Percentiles rank a stretch among this genome's conserved stretches.
These are phyloP conservation scores for Conringia planisiliqua DNA, from an alignment of 345 rosid species.

Conservation along the genomic window DNA sequence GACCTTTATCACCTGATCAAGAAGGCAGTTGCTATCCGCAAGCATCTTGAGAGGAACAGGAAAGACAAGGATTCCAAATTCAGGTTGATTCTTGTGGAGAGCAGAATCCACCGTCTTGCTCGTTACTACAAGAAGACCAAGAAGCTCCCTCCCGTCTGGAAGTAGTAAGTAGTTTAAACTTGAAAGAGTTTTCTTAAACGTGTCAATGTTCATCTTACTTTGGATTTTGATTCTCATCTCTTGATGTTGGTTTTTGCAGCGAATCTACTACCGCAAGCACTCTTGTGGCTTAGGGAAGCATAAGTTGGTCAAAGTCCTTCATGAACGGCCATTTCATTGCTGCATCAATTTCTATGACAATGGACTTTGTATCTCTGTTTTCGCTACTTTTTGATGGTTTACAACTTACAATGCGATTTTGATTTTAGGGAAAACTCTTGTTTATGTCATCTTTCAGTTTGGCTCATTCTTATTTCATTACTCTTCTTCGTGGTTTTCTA, in stretches of 20 bases:
- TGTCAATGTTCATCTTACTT: background rate
- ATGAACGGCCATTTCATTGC: slow-evolving; percentile 1
- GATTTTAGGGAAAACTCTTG: background rate
- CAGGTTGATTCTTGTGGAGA: slow-evolving; percentile 85
- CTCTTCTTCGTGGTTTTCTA: slow-evolving; percentile 2
- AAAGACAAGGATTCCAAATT: slow-evolving; percentile 95
- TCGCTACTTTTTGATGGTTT: slow-evolving; percentile 11
- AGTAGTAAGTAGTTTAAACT: slow-evolving; percentile 49
- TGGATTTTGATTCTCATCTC: background rate
- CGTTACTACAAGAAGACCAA: slow-evolving; percentile 95
- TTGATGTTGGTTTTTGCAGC: slow-evolving; percentile 25
- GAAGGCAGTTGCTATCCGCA: slow-evolving; percentile 89
- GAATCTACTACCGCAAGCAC: slow-evolving; percentile 73
- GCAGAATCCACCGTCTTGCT: slow-evolving; percentile 91
- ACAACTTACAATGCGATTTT: slow-evolving; percentile 10
- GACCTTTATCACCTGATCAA: slow-evolving; percentile 87
- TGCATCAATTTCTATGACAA: background rate
- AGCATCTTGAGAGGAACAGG: slow-evolving; percentile 96
- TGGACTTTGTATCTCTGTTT: background rate
- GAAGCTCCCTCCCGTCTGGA: slow-evolving; percentile 96
- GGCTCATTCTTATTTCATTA: background rate
- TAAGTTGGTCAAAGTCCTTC: background rate
- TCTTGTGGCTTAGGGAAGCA: slow-evolving; percentile 48
- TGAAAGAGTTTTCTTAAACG: background rate
- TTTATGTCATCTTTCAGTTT: background rate